Evolutionary conservation across 192 early-diverging fungal species (phyloP).

Genomic region (Coemansia erecta): DNA sequence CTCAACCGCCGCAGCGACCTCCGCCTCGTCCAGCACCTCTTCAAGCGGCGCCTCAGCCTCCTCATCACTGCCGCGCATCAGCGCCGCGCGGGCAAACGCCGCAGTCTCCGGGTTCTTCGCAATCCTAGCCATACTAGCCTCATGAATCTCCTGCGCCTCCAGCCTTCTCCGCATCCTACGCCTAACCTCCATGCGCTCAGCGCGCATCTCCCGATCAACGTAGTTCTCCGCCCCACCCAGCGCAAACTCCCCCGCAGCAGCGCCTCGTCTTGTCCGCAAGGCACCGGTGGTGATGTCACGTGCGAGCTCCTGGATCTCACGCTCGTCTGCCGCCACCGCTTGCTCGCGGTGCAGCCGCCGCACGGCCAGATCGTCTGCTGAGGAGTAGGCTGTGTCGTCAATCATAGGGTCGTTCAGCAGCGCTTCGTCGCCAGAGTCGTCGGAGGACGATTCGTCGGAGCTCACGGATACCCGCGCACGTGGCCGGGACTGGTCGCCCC

Average conservation of each 20-base stretch:
- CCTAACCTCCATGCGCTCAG: conserved; percentile 49
- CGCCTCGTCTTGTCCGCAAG: conserved; percentile 16
- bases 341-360: conserved; percentile 40
- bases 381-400: conserved; percentile 25
- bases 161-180: conserved; percentile 15
- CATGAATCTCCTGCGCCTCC: conserved; percentile 38
- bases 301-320: conserved; percentile 32
- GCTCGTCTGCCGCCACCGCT: conserved; percentile 40
- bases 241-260: conserved; percentile 18
- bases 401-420: conserved; percentile 48
- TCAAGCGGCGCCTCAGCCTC: conserved; percentile 5
- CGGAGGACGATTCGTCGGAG: conserved; percentile 12
- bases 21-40: conserved; percentile 7
- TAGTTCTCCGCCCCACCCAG: conserved; percentile 44
- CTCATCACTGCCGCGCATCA: conserved; percentile 31
- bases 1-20: neutral
- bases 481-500: conserved; percentile 13
- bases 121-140: conserved; percentile 36
- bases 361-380: conserved; percentile 27
- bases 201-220: conserved; percentile 39
- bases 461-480: neutral
- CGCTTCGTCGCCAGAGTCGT: conserved; percentile 36
- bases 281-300: conserved; percentile 43
- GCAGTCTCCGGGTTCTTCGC: conserved; percentile 53
- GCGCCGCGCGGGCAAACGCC: conserved; percentile 51